These are phyloP conservation scores for Celoporthe dispersa DNA, from an alignment of 2,329 filamentous ascomycete species.

Conservation along the genomic window DNA sequence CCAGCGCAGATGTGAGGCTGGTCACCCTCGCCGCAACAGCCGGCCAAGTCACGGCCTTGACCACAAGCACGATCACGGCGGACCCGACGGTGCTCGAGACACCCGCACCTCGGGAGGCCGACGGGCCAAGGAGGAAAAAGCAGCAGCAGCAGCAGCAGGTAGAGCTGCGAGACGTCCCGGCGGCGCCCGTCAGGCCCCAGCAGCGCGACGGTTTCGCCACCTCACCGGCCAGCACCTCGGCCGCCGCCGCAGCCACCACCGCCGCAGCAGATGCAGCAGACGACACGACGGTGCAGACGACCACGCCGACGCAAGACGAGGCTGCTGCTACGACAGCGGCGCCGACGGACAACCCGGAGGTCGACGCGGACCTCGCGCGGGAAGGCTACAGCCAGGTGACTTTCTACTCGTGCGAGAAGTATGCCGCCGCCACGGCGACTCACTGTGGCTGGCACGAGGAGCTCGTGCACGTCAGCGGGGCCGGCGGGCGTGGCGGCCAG, in stretches of 20 bases:
- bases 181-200: slow-evolving; percentile 3
- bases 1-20: slow-evolving; percentile 12
- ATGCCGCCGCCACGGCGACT: slow-evolving; percentile 37
- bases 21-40: slow-evolving; percentile 18
- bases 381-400: slow-evolving; percentile 43
- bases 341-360: slow-evolving; percentile 31
- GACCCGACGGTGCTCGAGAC: background rate
- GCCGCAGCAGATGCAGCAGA: background rate
- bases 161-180: slow-evolving; percentile 12
- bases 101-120: background rate
- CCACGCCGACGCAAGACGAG: background rate
- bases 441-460: slow-evolving; percentile 45
- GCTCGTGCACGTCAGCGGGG: slow-evolving; percentile 35
- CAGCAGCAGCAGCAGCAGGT: slow-evolving; percentile 1
- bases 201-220: slow-evolving; percentile 24
- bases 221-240: slow-evolving; percentile 2
- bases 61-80: slow-evolving; percentile 17
- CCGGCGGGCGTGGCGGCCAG: slow-evolving; percentile 3
- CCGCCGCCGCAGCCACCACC: background rate
- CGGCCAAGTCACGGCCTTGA: background rate
- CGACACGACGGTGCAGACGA: background rate
- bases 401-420: slow-evolving; percentile 44
- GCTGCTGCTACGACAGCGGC: slow-evolving; percentile 29
- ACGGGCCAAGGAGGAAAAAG: slow-evolving; percentile 10
- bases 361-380: slow-evolving; percentile 31